Evolutionary conservation across 73 alveolate species (phyloP).

Genomic region (Blepharisma japonicum): DNA sequence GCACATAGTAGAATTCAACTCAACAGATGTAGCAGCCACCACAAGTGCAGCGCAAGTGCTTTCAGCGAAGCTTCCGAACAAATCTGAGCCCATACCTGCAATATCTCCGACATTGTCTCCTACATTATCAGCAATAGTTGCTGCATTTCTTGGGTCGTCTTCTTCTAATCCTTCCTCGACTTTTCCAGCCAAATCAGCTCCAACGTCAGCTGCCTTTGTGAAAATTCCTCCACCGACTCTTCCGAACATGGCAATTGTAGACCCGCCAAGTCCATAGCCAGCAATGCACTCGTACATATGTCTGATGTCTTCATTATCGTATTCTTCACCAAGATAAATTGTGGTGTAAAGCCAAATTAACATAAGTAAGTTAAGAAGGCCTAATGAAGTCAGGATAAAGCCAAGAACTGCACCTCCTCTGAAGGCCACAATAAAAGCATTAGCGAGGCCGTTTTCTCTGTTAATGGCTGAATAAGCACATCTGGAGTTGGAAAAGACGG

Average conservation of each 20-base stretch:
- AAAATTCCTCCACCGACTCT: slow-evolving; percentile 99
- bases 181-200: slow-evolving; percentile 92
- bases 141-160: slow-evolving; percentile 94
- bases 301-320: slow-evolving; percentile 30
- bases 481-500: slow-evolving; percentile 70
- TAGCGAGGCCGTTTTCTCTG: slow-evolving; percentile 45
- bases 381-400: slow-evolving; percentile 77
- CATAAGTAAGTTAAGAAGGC: slow-evolving; percentile 57
- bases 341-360: slow-evolving; percentile 55
- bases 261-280: slow-evolving; percentile 98
- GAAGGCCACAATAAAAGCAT: slow-evolving; percentile 72
- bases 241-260: slow-evolving; percentile 95
- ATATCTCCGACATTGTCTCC: slow-evolving; percentile 97
- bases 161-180: slow-evolving; percentile 81
- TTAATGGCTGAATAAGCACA: slow-evolving; percentile 57
- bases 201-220: slow-evolving; percentile 98
- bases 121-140: slow-evolving; percentile 97
- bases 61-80: slow-evolving; percentile 96
- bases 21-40: slow-evolving; percentile 77
- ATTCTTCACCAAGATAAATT: slow-evolving; percentile 25
- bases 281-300: slow-evolving; percentile 85
- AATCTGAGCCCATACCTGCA: slow-evolving; percentile 98
- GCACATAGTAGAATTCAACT: slow-evolving; percentile 45
- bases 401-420: slow-evolving; percentile 90
- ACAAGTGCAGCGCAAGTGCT: slow-evolving; percentile 94